Evolutionary conservation across 148 eudicot species (phyloP).

Genomic region (Camellia sinensis): DNA sequence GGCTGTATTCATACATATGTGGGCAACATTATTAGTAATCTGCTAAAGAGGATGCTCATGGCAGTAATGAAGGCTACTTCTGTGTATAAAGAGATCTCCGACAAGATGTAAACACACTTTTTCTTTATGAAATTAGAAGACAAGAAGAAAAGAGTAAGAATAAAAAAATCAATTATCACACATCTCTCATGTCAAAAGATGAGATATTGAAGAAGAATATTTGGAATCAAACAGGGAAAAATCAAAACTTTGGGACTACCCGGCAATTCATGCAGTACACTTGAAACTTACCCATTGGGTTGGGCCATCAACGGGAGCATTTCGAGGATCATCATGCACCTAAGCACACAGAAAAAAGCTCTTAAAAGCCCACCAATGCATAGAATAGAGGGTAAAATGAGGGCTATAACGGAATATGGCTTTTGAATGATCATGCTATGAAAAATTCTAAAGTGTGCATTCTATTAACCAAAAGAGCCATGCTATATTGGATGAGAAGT

Average conservation of each 20-base stretch:
- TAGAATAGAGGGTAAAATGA: neutral
- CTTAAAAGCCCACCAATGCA: constrained; percentile 16
- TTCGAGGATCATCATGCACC: constrained; percentile 90
- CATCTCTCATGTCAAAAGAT: too few relatives aligned
- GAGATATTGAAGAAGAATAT: too few relatives aligned
- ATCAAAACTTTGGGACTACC: neutral
- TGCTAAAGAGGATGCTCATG: neutral
- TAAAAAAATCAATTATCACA: too few relatives aligned
- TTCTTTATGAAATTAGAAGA: too few relatives aligned
- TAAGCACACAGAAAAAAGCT: constrained; percentile 24
- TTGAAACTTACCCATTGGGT: constrained; percentile 76
- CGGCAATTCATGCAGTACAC: neutral
- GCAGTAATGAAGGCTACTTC: neutral
- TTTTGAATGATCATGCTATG: neutral
- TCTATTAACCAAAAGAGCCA: neutral
- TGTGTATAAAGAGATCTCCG: neutral
- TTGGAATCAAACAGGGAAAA: neutral
- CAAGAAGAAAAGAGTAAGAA: too few relatives aligned
- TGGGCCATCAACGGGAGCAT: constrained; percentile 95
- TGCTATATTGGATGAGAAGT: neutral
- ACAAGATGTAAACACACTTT: neutral
- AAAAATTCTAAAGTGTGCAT: neutral
- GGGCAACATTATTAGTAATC: neutral
- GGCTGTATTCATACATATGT: constrained; percentile 43
- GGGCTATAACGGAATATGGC: neutral